Evolutionary conservation across 805 yeast genomes (phyloP), one percentile per base, ranked within the genome.

Genomic region (Sugiyamaella valdiviana): DNA sequence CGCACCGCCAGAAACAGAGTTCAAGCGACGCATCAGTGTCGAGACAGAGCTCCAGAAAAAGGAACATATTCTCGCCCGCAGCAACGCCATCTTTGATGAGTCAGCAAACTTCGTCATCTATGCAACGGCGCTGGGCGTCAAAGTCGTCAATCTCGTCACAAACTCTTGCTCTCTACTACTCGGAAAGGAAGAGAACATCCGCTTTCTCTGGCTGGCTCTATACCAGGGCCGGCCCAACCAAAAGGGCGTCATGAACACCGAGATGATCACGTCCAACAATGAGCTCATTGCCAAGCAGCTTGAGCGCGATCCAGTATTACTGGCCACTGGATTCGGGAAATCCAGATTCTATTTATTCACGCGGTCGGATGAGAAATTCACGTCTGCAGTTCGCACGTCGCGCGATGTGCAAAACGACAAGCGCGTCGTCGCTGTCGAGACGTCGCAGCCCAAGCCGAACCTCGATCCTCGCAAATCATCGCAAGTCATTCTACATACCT

Each of bases 351-450:
- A 59, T 44, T 21, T 64, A 37, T 66, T 64, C 46, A 51, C 64
- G 4, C 54, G 61, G 24, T 43, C 29, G 32, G 52, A 50, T 14
- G 58, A 56, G 10, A 54, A 49, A 7, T 56, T 56, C 48, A 23
- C 22, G 9, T 26, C 39, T 20, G 51, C 48, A 6, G 49, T 56
- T 19, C 45, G 46, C 39, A 16, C 46, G 19, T 59, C 56, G 16
- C 50, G 70, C n/a, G 67, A 65, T 45, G 59, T 53, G 4, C 45
- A 49, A 43, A 63, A 62, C 42, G 70, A 45, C 35, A 19, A 68
- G 70, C 42, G 59, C 78, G 15, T 70, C 69, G 46, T 65, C 64
- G n/a, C 69, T 69, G 36, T 80, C 2, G 44, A 39, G 17, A 32
- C 15, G 37, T 39, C 32, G 35, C 43, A 24, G 21, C 17, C 29